These are phyloP conservation scores for Solanum chacoense DNA, from an alignment of 305 asterid genomes.

Conservation along the genomic window DNA sequence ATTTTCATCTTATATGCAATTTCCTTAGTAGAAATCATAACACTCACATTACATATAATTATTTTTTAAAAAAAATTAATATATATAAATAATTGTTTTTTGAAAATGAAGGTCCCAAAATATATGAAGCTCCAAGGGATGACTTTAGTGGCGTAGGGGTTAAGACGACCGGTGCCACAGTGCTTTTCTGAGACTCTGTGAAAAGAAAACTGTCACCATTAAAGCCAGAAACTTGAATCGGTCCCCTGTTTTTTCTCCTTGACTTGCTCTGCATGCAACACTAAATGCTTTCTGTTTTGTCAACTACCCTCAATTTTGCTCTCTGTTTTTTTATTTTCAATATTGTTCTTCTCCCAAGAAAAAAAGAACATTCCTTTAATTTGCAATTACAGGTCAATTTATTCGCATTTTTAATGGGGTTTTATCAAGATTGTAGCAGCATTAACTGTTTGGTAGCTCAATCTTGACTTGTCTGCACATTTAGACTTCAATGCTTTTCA, in stretches of 20 bases:
- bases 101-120: too few relatives aligned
- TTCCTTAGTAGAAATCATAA: too few relatives aligned
- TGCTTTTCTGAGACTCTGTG: background rate
- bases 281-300: background rate
- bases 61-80: too few relatives aligned
- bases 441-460: background rate
- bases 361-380: slow-evolving; percentile 1
- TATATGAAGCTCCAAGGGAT: fast-evolving
- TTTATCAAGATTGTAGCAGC: background rate
- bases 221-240: background rate
- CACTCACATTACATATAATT: too few relatives aligned
- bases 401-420: background rate
- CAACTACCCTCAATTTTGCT: background rate
- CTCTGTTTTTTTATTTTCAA: background rate
- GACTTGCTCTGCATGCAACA: slow-evolving; percentile 4
- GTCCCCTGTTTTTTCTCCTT: background rate
- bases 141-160: too few relatives aligned
- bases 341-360: background rate
- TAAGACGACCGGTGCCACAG: background rate
- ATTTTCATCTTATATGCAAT: too few relatives aligned
- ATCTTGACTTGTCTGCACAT: background rate
- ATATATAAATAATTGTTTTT: too few relatives aligned
- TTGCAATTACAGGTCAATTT: background rate
- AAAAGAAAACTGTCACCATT: background rate
- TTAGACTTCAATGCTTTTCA: background rate